Evolutionary conservation across 768 basidiomycete species (phyloP).

Genomic region (Coprinellus micaceus): DNA sequence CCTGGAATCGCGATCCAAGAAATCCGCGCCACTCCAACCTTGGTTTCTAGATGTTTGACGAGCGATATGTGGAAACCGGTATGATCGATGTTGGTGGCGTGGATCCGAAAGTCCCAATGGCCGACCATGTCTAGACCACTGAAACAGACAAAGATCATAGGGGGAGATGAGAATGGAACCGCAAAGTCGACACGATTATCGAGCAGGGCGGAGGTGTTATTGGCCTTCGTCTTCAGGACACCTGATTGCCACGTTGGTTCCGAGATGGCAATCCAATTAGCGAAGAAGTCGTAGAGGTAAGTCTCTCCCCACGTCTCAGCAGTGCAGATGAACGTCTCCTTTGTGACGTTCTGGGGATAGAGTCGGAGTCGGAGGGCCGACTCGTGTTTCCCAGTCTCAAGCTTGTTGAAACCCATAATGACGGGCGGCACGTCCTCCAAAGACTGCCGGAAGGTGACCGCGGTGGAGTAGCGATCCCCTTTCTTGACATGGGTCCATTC

Average conservation of each 20-base stretch:
- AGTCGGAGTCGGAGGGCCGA: neutral
- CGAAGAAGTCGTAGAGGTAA: neutral
- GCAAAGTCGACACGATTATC: neutral
- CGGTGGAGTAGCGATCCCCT: too few species aligned
- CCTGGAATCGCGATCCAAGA: slow-evolving; percentile 2
- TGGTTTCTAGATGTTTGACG: neutral
- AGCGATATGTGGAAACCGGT: neutral
- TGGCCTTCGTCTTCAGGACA: neutral
- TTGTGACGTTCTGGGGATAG: neutral
- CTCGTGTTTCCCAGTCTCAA: neutral
- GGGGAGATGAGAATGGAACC: too few species aligned
- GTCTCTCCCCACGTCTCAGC: neutral
- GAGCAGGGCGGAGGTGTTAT: neutral
- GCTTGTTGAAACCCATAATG: neutral
- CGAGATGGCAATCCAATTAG: neutral
- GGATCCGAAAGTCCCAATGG: neutral
- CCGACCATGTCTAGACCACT: neutral
- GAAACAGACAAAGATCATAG: neutral
- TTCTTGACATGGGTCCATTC: too few species aligned
- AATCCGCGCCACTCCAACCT: neutral
- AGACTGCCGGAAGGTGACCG: too few species aligned
- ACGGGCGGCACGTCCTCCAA: neutral
- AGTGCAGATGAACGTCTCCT: neutral
- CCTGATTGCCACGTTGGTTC: neutral
- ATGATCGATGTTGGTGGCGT: neutral